These are phyloP conservation scores for Pelargonium cotyledonis DNA, from an alignment of 441 rosid species.

Conservation along the genomic window DNA sequence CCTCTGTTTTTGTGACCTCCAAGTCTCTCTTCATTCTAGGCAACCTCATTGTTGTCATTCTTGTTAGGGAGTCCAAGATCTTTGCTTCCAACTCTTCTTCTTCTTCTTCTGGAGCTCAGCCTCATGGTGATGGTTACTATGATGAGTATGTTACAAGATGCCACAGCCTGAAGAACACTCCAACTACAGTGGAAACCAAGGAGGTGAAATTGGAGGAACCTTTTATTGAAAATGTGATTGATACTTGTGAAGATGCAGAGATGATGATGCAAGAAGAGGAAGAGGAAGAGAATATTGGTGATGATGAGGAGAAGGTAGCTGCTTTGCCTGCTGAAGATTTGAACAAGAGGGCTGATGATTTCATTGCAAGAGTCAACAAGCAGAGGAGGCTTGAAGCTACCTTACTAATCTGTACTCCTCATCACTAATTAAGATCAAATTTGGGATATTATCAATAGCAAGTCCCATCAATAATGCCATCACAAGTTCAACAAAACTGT, in stretches of 20 bases:
- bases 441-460: neutral
- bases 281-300: constrained; percentile 11
- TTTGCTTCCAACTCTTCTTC: no score
- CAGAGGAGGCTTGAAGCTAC: constrained; percentile 37
- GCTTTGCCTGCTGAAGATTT: constrained; percentile 31
- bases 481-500: no score
- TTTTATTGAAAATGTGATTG: constrained; percentile 1
- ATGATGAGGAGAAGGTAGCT: constrained; percentile 10
- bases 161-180: constrained; percentile 14
- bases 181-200: constrained; percentile 11
- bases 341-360: constrained; percentile 41
- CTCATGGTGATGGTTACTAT: constrained; percentile 15
- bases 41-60: constrained; percentile 30
- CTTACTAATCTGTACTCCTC: constrained; percentile 10
- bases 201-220: constrained; percentile 3
- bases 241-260: constrained; percentile 12
- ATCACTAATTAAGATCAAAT: neutral
- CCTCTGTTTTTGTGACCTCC: constrained; percentile 17
- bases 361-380: constrained; percentile 44
- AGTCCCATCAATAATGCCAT: neutral
- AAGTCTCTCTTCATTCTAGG: constrained; percentile 33
- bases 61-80: constrained; percentile 32
- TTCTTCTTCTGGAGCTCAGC: constrained; percentile 14
- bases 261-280: neutral
- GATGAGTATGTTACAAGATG: constrained; percentile 22